Conservation (phyloP, 768 basidiomycete genomes). For the Thelephora aurantiotincta region DNA sequence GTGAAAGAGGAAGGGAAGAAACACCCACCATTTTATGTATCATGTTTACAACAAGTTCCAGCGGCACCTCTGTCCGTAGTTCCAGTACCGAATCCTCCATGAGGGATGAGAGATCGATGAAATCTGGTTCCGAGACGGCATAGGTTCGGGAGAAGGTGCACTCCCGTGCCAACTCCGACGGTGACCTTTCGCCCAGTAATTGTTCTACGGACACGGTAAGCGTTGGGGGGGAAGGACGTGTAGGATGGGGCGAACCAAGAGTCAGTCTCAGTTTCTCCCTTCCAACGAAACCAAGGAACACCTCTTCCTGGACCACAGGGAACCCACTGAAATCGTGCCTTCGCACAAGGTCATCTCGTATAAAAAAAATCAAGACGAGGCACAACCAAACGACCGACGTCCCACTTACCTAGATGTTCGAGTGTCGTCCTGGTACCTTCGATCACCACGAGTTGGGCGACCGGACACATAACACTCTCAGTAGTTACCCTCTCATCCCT, state of each 20-base stretch:
- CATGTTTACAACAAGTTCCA: conserved; percentile 58
- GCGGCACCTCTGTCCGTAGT: conserved; percentile 53
- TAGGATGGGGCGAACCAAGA: conserved; percentile 16
- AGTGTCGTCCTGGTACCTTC: conserved; percentile 26
- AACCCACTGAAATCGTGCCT: conserved; percentile 43
- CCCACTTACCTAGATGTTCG: conserved; percentile 29
- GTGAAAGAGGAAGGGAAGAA: conserved; percentile 3
- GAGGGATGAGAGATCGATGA: conserved; percentile 19
- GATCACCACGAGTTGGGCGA: conserved; percentile 34
- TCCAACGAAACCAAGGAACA: conserved; percentile 47
- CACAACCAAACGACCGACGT: not conserved
- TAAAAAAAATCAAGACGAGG: not conserved
- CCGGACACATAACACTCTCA: conserved; percentile 43
- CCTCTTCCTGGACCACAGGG: conserved; percentile 39
- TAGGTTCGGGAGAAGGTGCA: conserved; percentile 11
- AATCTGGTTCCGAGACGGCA: conserved; percentile 3
- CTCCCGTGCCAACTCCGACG: conserved; percentile 6
- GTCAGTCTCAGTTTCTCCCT: conserved; percentile 33
- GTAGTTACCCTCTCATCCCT: conserved; percentile 36
- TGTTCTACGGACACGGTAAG: conserved; percentile 10
- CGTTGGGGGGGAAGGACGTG: not conserved
- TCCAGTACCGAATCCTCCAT: conserved; percentile 40
- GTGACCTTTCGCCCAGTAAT: conserved; percentile 10
- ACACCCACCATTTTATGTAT: conserved; percentile 52
- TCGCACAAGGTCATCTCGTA: conserved; percentile 26